These are phyloP conservation scores for Phytopythium oedochilum DNA, from an alignment of 352 stramenopile species.

Conservation along the genomic window DNA sequence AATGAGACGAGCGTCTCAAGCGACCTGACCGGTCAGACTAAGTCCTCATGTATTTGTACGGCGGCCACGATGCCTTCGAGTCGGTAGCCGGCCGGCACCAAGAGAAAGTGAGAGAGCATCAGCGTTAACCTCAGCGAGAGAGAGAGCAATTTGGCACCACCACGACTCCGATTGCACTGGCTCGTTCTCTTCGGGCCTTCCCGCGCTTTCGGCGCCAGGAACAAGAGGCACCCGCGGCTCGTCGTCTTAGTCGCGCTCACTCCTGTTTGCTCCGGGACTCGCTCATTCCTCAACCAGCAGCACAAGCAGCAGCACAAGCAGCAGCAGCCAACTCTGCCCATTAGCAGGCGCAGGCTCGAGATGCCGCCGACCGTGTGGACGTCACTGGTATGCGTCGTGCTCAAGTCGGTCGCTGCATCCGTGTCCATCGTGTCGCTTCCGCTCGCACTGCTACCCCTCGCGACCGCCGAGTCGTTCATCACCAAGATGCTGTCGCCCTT, in stretches of 20 bases:
- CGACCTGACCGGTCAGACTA: not conserved
- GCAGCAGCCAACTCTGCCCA: no score
- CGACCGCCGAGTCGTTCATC: conserved; percentile 12
- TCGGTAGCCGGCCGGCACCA: not conserved
- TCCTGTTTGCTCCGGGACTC: not conserved
- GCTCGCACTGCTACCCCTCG: not conserved
- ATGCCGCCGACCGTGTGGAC: not conserved
- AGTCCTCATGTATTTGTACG: not conserved
- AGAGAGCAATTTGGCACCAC: not conserved
- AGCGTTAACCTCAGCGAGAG: not conserved
- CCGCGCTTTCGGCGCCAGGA: not conserved
- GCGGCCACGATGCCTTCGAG: not conserved
- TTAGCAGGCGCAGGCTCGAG: no score
- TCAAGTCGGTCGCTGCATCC: no score
- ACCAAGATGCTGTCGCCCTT: conserved; percentile 36
- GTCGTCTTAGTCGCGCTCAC: not conserved
- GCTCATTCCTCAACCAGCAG: not conserved
- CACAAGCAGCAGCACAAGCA: not conserved
- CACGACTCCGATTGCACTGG: not conserved
- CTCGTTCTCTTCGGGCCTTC: not conserved
- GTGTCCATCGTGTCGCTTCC: conserved; percentile 6
- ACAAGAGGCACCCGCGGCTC: not conserved
- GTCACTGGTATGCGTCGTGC: no score
- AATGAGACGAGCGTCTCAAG: not conserved
- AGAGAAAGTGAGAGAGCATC: not conserved